phyloP scores from a whole-genome alignment of 2,329 filamentous ascomycete genomes.

The Fusarium tupiense region DNA sequence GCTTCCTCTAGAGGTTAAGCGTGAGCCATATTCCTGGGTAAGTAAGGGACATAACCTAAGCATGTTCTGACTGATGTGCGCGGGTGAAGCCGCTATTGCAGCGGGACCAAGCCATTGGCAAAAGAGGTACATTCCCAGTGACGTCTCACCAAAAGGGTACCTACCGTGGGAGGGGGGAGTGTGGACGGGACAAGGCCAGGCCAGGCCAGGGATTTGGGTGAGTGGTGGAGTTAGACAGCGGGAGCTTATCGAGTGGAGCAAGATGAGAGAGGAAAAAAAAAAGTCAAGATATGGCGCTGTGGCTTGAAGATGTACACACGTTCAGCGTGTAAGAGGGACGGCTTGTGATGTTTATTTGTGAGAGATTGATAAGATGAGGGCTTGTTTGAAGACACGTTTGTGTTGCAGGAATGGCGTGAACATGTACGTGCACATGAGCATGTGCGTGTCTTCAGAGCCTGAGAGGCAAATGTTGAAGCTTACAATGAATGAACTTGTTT shows the following conservation, averaged over 20 bases:
- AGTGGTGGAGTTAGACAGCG: slow-evolving; percentile 31
- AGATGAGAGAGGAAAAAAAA: background rate
- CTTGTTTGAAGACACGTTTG: background rate
- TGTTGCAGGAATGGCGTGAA: too few species aligned
- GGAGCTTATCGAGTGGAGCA: slow-evolving; percentile 31
- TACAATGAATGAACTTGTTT: background rate
- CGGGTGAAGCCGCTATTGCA: slow-evolving; percentile 42
- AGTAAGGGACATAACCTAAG: slow-evolving; percentile 4
- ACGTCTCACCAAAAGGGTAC: background rate
- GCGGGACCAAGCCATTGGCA: slow-evolving; percentile 12
- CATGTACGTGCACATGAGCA: too few species aligned
- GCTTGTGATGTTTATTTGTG: background rate
- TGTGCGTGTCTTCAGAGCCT: background rate
- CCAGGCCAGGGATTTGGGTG: slow-evolving; percentile 13
- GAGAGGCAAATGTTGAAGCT: background rate
- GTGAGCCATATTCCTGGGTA: slow-evolving; percentile 33
- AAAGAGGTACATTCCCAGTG: slow-evolving; percentile 3
- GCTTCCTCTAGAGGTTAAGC: slow-evolving; percentile 43
- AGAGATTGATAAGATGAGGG: background rate
- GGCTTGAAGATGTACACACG: background rate
- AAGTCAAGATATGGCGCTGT: slow-evolving; percentile 21
- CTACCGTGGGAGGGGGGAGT: slow-evolving; percentile 17
- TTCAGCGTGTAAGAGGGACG: background rate
- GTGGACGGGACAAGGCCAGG: slow-evolving; percentile 1
- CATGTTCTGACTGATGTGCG: slow-evolving; percentile 28